Evolutionary conservation across 129 eudicot genomes (phyloP).

Genomic region (Helichrysum umbraculigerum): DNA sequence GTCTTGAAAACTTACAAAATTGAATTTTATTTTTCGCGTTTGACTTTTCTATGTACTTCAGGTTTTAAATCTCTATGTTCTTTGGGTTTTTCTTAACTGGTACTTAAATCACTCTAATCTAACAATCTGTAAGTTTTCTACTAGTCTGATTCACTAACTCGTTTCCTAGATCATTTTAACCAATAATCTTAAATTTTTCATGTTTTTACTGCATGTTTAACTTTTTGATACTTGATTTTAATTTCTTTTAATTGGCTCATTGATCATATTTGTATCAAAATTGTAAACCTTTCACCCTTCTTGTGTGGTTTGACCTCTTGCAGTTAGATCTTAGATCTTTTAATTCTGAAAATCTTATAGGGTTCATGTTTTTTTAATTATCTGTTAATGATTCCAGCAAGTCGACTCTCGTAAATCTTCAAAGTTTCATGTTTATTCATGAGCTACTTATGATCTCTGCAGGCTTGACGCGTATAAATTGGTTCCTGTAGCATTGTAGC

Average conservation of each 20-base stretch:
- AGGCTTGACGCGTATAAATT: slow-evolving; percentile 29
- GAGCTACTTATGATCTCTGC: slow-evolving; percentile 5
- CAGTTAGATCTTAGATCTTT: neutral
- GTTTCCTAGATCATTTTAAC: neutral
- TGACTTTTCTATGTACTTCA: slow-evolving; percentile 25
- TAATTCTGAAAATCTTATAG: slow-evolving; percentile 9
- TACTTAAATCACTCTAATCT: neutral
- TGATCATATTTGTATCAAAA: slow-evolving; percentile 3
- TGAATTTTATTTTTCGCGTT: slow-evolving; percentile 6
- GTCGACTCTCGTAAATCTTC: slow-evolving; percentile 11
- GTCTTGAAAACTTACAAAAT: neutral
- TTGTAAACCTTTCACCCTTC: neutral
- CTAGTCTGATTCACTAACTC: neutral
- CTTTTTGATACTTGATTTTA: slow-evolving; percentile 28
- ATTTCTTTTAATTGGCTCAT: slow-evolving; percentile 8
- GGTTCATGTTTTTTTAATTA: slow-evolving; percentile 5
- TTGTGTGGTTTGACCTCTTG: slow-evolving; percentile 5
- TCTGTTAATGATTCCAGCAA: slow-evolving; percentile 3
- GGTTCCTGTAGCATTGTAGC: slow-evolving; percentile 10
- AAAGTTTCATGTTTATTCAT: neutral
- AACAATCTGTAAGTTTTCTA: neutral
- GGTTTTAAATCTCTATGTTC: slow-evolving; percentile 30
- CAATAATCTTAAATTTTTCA: neutral
- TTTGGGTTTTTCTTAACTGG: slow-evolving; percentile 11
- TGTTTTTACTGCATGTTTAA: slow-evolving; percentile 11